Base-by-base conservation (phyloP, 805 yeast genomes). In the Yamadazyma endophytica region DNA sequence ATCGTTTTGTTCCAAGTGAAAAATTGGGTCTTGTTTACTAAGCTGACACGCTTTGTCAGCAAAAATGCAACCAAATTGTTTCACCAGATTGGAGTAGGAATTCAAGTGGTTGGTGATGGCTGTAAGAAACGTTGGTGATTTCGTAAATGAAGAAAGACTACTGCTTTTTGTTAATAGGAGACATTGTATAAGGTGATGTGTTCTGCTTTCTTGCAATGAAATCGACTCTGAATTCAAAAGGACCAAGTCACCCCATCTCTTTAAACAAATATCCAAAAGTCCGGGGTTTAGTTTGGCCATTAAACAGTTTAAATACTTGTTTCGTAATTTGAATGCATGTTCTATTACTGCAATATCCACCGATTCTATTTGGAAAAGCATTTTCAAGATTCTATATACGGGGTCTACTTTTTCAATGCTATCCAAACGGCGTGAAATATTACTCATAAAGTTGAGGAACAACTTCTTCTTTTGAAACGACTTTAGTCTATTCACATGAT, bases 21-120 rank as follows among this genome's bases (percentile, higher is more conserved):
- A n/a, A n/a, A n/a, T n/a, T n/a, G n/a, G n/a, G n/a, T n/a, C n/a
- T n/a, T n/a, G n/a, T n/a, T n/a, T n/a, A n/a, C n/a, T n/a, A 13
- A 54, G 29, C 13, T 43, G 54, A 40, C 73, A 64, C 1, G 75
- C 48, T 11, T 50, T 47, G 44, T 79, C 81, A 1, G 84, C 85
- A 5, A 81, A 50, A 11, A 70, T 46, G 51, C 81, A 73, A 0
- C 79, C 88, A 19, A 79, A 51, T 9, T 62, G 47, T 33, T 84
- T 67, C 2, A 68, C 54, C n/a, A 46, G 49, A 1, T 51, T 44
- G 1, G 75, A 64, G 26, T 64, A 63, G 0, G 82, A 71, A 16
- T 64, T 66, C n/a, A 82, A 58, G 21, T 80, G 60, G 30, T 64
- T 56, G 0, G 82, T 70, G n/a, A 82, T 62, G 0, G 75, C 67